Evolutionary conservation across 2,329 filamentous ascomycete species (phyloP).

Genomic region (Colletotrichum somersetense): DNA sequence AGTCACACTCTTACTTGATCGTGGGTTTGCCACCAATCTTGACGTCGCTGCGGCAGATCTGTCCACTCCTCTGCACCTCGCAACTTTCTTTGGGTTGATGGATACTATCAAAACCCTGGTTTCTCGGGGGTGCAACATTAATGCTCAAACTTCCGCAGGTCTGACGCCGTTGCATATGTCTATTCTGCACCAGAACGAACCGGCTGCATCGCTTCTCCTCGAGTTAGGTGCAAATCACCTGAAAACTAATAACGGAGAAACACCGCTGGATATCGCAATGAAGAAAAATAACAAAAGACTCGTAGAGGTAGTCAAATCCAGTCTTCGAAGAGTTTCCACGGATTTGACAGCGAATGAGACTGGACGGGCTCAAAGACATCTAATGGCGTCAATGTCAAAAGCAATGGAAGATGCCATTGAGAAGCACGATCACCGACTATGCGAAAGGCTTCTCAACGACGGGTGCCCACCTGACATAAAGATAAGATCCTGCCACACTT

Average conservation of each 20-base stretch:
- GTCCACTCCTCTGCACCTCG: constrained; percentile 8
- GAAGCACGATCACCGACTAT: background rate
- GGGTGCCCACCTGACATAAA: constrained; percentile 11
- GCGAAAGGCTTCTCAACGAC: background rate
- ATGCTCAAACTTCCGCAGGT: background rate
- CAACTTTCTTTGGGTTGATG: background rate
- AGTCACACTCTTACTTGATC: background rate
- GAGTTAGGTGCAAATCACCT: constrained; percentile 13
- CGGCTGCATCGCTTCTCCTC: background rate
- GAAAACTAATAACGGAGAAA: background rate
- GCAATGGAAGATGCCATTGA: constrained; percentile 17
- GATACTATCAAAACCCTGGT: constrained; percentile 11
- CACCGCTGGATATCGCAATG: constrained; percentile 16
- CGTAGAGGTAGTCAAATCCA: background rate
- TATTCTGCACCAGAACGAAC: background rate
- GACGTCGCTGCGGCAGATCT: background rate
- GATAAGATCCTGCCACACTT: constrained; percentile 18
- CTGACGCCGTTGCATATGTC: constrained; percentile 10
- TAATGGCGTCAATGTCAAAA: background rate
- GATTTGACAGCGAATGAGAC: background rate
- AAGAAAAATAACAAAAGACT: background rate
- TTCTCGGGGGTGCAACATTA: constrained; percentile 10
- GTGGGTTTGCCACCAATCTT: background rate
- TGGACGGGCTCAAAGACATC: background rate
- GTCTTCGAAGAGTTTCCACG: background rate